Conservation (phyloP, 2,329 filamentous ascomycete species). For the Colletotrichum lindemuthianum region DNA sequence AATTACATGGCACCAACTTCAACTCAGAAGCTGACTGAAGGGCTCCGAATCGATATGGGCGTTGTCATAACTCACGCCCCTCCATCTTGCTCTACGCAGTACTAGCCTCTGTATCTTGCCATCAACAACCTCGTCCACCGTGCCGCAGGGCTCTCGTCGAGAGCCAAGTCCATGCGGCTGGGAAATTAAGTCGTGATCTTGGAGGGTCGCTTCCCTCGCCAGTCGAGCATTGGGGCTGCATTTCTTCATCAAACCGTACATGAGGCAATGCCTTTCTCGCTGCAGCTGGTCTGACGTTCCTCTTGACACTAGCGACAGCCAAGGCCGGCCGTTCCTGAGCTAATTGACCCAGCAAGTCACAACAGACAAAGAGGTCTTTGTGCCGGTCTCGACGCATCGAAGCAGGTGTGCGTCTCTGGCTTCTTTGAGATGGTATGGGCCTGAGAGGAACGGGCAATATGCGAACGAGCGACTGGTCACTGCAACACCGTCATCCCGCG, state of each 20-base stretch:
- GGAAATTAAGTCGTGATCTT: constrained; percentile 25
- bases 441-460: constrained; percentile 4
- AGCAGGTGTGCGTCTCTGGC: background rate
- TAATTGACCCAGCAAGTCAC: background rate
- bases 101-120: background rate
- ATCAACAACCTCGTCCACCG: constrained; percentile 1
- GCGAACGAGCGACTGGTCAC: constrained; percentile 15
- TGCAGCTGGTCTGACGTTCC: constrained; percentile 14
- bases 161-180: constrained; percentile 22
- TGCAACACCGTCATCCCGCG: constrained; percentile 26
- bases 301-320: background rate
- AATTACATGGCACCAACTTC: too few species aligned
- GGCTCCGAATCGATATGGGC: background rate
- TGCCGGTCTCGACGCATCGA: background rate
- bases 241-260: constrained; percentile 32
- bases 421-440: background rate
- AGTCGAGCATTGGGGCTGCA: constrained; percentile 12
- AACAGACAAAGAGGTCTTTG: too few species aligned
- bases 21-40: too few species aligned
- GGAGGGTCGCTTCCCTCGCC: constrained; percentile 25
- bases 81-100: constrained; percentile 3
- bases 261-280: constrained; percentile 2
- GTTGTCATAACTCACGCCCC: background rate
- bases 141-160: constrained; percentile 8
- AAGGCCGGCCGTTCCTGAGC: background rate